These are phyloP conservation scores for Bromus sterilis DNA, from an alignment of 176 grass and related monocot genomes.

Conservation along the genomic window DNA sequence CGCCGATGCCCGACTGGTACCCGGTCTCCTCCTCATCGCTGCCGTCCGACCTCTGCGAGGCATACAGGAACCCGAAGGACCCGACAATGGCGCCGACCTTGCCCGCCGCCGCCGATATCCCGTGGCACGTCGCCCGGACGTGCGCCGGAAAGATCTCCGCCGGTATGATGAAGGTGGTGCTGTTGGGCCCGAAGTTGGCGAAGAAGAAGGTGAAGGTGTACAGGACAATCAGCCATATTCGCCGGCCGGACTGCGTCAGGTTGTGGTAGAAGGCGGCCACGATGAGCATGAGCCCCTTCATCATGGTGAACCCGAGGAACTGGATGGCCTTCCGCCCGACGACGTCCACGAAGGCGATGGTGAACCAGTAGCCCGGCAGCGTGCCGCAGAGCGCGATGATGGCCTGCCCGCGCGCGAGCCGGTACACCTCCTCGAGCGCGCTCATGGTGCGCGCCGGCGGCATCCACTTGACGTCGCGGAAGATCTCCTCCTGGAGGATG, in stretches of 20 bases:
- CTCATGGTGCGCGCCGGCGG: not conserved
- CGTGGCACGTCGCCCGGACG: not conserved
- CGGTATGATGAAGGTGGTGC: constrained; percentile 1
- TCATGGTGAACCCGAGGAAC: not conserved
- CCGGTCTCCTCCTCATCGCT: not conserved
- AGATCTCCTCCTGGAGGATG: not conserved
- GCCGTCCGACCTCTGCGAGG: not conserved
- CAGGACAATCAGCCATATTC: not conserved
- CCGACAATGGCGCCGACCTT: not conserved
- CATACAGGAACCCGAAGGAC: not conserved
- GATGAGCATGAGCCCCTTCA: constrained; percentile 2
- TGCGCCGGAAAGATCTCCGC: not conserved
- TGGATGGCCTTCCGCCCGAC: not conserved
- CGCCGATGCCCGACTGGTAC: not conserved
- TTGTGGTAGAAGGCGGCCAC: not conserved
- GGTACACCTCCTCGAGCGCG: not conserved
- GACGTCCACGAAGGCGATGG: not conserved
- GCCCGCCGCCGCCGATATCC: not conserved
- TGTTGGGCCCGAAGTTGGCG: not conserved
- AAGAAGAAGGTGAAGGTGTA: constrained; percentile 4
- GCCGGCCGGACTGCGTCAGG: not conserved
- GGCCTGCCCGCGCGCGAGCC: not conserved
- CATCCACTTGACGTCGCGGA: not conserved
- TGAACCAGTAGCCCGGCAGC: not conserved
- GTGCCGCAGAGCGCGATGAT: constrained; percentile 3